Evolutionary conservation across 1,139 yeast species (phyloP), one percentile per base, ranked within the genome.

Genomic region (Scheffersomyces illinoinensis): DNA sequence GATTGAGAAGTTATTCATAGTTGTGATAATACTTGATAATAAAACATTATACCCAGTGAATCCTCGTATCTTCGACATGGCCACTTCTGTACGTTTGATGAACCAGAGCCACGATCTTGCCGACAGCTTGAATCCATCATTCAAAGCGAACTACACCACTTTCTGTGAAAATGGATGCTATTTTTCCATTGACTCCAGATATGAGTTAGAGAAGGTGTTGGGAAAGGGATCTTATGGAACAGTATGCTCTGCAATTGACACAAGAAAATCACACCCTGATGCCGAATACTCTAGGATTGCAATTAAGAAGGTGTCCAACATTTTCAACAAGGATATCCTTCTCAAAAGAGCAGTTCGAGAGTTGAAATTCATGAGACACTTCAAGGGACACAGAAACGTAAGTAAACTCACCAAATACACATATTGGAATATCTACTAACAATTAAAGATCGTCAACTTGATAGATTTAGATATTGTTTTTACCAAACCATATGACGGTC

Each of bases 211-310:
- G 50, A 81, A 83, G 52, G 82, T 88, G 2, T 78, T 93, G 55
- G 98, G 98, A 0, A 86, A 88, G 64, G 98, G 98, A 0, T 88
- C 97, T 0, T 93, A 91, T 71, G 98, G 98, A 1, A 85, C 89
- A 0, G 98, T 95, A 3, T 90, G 95, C 66, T 84, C 92, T 5
- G 98, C 96, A 0, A 70, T 87, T 14, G 97, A 93, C 71, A 75
- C 82, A 19, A 68, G 70, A 21, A 65, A 64, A 52, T 72, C 57
- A 19, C 61, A 54, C 48, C 73, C 53, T 64, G 63, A 55, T 21
- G 21, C 21, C 21, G 58, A 53, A 7, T 26, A 20, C n/a, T 33
- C 65, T 26, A 78, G 55, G 68, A 86, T 68, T 12, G 98, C 98
- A 8, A 89, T 93, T 57, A 93, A 93, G 71, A 90, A 90, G 68